Conservation (phyloP, 371 early-diverging fungal species). For the Mucor plumbeus region DNA sequence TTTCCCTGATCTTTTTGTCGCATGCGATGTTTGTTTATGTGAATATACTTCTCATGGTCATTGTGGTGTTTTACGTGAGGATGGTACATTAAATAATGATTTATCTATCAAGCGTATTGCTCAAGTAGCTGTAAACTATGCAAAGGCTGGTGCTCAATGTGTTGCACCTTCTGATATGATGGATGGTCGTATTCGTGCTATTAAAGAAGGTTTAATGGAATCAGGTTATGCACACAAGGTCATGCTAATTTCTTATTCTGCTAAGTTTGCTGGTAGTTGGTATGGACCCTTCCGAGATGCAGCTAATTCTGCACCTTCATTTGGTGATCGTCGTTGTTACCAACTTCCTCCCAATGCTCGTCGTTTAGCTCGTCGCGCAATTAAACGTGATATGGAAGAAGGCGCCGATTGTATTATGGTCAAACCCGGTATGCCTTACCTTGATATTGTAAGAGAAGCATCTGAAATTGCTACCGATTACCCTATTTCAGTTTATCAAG, state of each 20-base stretch:
- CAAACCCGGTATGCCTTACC: conserved; percentile 94
- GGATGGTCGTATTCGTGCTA: conserved; percentile 94
- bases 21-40: conserved; percentile 97
- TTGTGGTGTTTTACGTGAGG: conserved; percentile 85
- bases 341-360: conserved; percentile 92
- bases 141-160: conserved; percentile 85
- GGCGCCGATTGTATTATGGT: conserved; percentile 98
- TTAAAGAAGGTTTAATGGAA: conserved; percentile 80
- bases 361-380: conserved; percentile 88
- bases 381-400: conserved; percentile 87
- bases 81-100: conserved; percentile 85
- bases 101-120: conserved; percentile 81
- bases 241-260: conserved; percentile 92
- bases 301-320: conserved; percentile 89
- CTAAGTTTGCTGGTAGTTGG: conserved; percentile 93
- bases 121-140: conserved; percentile 87
- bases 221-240: conserved; percentile 80
- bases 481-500: conserved; percentile 90
- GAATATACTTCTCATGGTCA: conserved; percentile 96
- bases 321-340: conserved; percentile 94
- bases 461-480: conserved; percentile 72
- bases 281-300: conserved; percentile 98
- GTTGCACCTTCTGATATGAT: conserved; percentile 98
- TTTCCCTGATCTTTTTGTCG: conserved; percentile 86
- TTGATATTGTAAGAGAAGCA: conserved; percentile 94